phyloP scores from a whole-genome alignment of 495 filamentous ascomycete genomes.

The Podospora fimiseda region DNA sequence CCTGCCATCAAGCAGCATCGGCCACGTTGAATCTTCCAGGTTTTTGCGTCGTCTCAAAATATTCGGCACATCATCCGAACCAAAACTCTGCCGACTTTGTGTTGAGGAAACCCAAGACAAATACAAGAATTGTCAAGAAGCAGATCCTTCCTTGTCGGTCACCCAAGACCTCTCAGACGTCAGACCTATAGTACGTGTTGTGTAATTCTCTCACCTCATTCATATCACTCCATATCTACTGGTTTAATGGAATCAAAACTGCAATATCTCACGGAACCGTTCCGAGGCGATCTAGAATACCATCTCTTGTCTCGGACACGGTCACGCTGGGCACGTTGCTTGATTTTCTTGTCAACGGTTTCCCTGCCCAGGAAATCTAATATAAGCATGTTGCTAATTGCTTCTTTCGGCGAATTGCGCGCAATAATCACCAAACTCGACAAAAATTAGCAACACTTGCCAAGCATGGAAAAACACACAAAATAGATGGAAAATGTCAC shows the following conservation, averaged over 20 bases:
- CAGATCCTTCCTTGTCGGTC: neutral
- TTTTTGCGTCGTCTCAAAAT: neutral
- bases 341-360: neutral
- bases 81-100: neutral
- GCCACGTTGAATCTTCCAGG: neutral
- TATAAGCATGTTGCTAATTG: neutral
- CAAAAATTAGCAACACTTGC: neutral
- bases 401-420: neutral
- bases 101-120: neutral
- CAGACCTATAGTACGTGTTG: neutral
- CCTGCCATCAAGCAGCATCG: neutral
- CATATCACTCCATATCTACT: too few species aligned
- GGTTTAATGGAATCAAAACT: too few species aligned
- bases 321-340: neutral
- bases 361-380: too few species aligned
- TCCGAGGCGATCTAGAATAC: too few species aligned
- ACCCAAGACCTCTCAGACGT: neutral
- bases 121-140: neutral
- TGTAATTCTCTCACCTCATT: too few species aligned
- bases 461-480: neutral
- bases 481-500: neutral
- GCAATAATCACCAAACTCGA: neutral
- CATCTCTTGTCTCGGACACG: neutral
- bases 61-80: slow-evolving; percentile 4
- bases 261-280: neutral